Conservation (phyloP, 345 rosid species). For the Populus euphratica region DNA sequence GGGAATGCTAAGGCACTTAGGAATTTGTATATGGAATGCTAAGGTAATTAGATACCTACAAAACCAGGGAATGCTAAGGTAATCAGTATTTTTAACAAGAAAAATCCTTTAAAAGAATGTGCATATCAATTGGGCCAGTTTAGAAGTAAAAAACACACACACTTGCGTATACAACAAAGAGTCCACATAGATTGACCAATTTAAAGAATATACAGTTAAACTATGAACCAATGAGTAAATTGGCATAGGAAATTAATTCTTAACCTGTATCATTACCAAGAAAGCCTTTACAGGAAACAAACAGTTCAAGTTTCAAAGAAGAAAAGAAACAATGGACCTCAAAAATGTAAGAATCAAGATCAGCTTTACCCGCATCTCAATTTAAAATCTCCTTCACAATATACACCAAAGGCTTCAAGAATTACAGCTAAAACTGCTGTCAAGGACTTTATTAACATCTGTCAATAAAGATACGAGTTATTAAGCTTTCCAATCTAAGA, state of each 20-base stretch:
- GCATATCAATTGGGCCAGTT: neutral
- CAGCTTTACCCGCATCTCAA: constrained; percentile 84
- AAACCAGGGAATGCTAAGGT: neutral
- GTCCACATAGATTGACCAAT: neutral
- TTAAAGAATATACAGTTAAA: neutral
- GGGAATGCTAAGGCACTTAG: too few species aligned
- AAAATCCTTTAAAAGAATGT: neutral
- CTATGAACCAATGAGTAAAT: neutral
- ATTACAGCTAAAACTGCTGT: constrained; percentile 79
- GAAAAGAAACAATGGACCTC: neutral
- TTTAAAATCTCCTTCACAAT: constrained; percentile 96
- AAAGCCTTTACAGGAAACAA: neutral
- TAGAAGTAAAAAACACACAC: neutral
- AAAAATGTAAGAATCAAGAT: constrained; percentile 1
- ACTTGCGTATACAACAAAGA: neutral
- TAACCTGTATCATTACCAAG: neutral
- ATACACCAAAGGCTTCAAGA: constrained; percentile 84
- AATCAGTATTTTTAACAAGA: neutral
- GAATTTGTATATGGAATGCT: too few species aligned
- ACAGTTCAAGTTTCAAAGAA: neutral
- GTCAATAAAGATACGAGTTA: constrained; percentile 30
- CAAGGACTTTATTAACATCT: constrained; percentile 91
- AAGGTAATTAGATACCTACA: constrained; percentile 1
- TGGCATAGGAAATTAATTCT: neutral
- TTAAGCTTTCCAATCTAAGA: constrained; percentile 14